Evolutionary conservation across 2,329 filamentous ascomycete genomes (phyloP), one percentile per base, ranked within the genome.

Genomic region (Trichoderma breve): DNA sequence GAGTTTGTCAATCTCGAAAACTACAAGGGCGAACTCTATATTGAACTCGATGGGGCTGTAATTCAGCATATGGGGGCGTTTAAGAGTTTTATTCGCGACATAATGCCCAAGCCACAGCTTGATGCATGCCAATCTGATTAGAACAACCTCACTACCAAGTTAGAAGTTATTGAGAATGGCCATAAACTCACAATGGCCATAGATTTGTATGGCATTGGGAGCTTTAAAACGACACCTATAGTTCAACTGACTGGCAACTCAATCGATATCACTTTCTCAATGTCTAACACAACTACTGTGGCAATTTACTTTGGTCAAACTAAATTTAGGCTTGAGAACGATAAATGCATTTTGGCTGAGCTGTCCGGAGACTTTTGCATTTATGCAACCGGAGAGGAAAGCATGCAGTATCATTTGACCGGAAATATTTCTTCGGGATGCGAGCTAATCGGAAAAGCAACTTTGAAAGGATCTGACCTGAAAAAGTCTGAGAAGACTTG

Each of bases 291-390:
- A 12, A 79, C 79, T 21, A 76, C 77, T 4, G 74, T 81, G 36
- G 79, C 80, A 71, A 76, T 82, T 6, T 76, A 79, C 32, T 75
- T 79, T 65, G 80, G 79, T 3, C 53, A 70, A 18, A 79, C 78
- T 67, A 70, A 74, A 21, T 82, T 82, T 32, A 78, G 80, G 71
- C 73, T 82, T 28, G 74, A 76, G 51, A 78, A 77, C 28, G 72
- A 74, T 24, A 76, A 76, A n/a, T 73, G 78, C 47, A 71, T 73
- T 9, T 51, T 81, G 39, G 78, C 78, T 34, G 72, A 75, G 58
- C 66, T 82, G 53, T 76, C 73, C 65, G 81, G 80, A 2, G 71
- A 75, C 3, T 58, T 82, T 63, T 76, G 74, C 36, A 79, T 82
- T 30, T 73, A 74, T 47, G 79, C 79, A 30, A 75, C 64, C 43